Base-by-base conservation (phyloP, 2,329 filamentous ascomycete species). In the Colletotrichum sidae region DNA sequence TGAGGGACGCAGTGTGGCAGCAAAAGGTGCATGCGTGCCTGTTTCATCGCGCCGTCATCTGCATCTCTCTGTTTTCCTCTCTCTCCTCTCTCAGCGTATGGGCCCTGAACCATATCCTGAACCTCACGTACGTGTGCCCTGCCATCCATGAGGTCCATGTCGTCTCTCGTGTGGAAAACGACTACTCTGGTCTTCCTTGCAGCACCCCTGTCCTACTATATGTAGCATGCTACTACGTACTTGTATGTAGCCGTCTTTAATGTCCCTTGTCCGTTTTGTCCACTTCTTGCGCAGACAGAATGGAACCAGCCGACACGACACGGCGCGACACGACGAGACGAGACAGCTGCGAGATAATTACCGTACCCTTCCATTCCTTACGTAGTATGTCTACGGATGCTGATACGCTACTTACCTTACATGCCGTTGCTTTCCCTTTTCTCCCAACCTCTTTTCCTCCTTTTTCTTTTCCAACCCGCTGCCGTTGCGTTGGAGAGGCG, bases 31-130 rank as follows among this genome's bases (percentile, higher is more conserved):
- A 65, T 65, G 57, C 62, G 56, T 46, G 38, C 62, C 62, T 53
- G 62, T 65, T 65, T 65, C 58, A 65, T 65, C 62, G 45, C 58
- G 52, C 62, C 56, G 62, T 50, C 25, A 45, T 58, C 55, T 58
- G 55, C 62, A 55, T 62, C 55, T 49, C 44, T 34, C 41, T 49
- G 42, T 42, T 25, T 49, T 49, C 41, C 51, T 17, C 37, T 39
- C 45, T 17, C 33, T 38, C 37, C 13, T 44, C 45, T 34, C n/a
- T 35, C 53, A 45, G 53, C 42, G 42, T 49, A 41, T 54, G 41
- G 39, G 41, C 54, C 25, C 25, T 25, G 25, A 25, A 25, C 25
- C 25, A 5, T 17, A 13, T 45, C 25, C 49, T 38, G 8, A 25
- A 5, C n/a, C 38, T 15, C 52, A n/a, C 6, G 52, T 54, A 13